Evolutionary conservation across 2,329 filamentous ascomycete species (phyloP), one percentile per base, ranked within the genome.

Genomic region (Graphilbum fragrans): DNA sequence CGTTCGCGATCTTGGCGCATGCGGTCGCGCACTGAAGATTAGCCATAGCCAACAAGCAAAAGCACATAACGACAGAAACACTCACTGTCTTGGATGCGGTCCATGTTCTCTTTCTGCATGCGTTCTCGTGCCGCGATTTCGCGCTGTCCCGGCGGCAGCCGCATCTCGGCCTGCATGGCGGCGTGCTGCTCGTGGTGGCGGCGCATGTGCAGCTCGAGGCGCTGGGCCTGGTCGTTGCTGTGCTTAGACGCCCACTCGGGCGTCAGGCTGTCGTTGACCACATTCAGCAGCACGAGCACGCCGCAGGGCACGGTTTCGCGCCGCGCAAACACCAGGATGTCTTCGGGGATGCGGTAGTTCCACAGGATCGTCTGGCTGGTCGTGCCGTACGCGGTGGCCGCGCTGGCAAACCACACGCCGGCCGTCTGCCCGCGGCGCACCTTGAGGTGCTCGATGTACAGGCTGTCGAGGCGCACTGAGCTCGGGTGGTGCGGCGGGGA

Each of bases 321-420:
- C 9, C 67, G 62, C 3, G 70, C 57, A 44, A 79, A 73, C 1
- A 58, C 47, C 2, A 76, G 50, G 5, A 77, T 56, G 3, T 66
- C 62, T 18, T 69, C 62, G 0, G 74, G 72, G 37, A 77, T 74
- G 42, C 66, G 65, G 58, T 75, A 77, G 52, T 70, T 73, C 74
- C 74, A 79, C 3, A 79, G 60, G 10, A 76, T 63, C 1, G 72
- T 76, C 48, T 70, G 64, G 38, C 62, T 68, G 0, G 66, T 62
- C 1, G 69, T 72, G 18, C 69, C 68, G 44, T 70, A 68, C 0
- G 74, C 74, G 1, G 74, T 78, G 1, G 65, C 65, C 2, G 66
- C 67, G 44, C 65, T 69, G 22, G 72, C 69, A 47, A 78, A 78
- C 74, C 74, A 79, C 10, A 64, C 55, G 9, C 71, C 70, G 23